A percentile compares a stretch with the other conserved stretches of the same genome.
Evolutionary conservation across 352 stramenopile genomes (phyloP).

Genomic region (Pythium apleroticum): DNA sequence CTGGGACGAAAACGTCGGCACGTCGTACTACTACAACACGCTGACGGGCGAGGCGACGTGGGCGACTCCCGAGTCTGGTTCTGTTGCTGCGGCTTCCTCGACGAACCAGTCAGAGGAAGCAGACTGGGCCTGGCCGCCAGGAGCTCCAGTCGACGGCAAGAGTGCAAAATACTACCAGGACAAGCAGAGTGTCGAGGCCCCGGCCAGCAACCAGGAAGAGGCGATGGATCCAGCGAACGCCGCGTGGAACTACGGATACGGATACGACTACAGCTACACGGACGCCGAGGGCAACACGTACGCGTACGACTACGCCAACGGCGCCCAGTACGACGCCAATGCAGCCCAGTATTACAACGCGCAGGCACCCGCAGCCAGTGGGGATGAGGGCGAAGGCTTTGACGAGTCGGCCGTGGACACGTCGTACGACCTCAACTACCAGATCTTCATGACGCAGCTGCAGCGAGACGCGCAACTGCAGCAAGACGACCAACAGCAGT

Average conservation of each 20-base stretch:
- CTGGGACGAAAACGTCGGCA: slow-evolving; percentile 66
- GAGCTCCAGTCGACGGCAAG: slow-evolving; percentile 18
- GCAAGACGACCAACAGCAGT: slow-evolving; percentile 10
- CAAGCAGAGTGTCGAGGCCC: background rate
- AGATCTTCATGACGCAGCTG: slow-evolving; percentile 66
- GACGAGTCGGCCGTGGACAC: slow-evolving; percentile 42
- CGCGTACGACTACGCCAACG: slow-evolving; percentile 17
- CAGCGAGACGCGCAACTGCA: slow-evolving; percentile 32
- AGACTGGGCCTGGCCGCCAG: slow-evolving; percentile 16
- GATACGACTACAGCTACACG: slow-evolving; percentile 2
- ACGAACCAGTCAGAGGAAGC: slow-evolving; percentile 16
- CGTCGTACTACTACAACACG: slow-evolving; percentile 72
- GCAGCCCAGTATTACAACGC: slow-evolving; percentile 12
- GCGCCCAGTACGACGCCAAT: slow-evolving; percentile 5
- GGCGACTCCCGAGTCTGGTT: slow-evolving; percentile 39
- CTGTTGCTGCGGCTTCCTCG: slow-evolving; percentile 4
- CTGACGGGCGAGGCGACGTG: slow-evolving; percentile 69
- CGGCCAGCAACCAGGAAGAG: slow-evolving; percentile 9
- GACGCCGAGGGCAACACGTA: slow-evolving; percentile 13
- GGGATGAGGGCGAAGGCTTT: slow-evolving; percentile 4
- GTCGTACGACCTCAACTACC: slow-evolving; percentile 69
- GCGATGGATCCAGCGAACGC: background rate
- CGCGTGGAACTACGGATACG: background rate
- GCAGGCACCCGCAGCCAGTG: background rate
- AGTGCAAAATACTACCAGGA: background rate